phyloP scores from a whole-genome alignment of 2,329 filamentous ascomycete genomes.

The Xylaria sp. region DNA sequence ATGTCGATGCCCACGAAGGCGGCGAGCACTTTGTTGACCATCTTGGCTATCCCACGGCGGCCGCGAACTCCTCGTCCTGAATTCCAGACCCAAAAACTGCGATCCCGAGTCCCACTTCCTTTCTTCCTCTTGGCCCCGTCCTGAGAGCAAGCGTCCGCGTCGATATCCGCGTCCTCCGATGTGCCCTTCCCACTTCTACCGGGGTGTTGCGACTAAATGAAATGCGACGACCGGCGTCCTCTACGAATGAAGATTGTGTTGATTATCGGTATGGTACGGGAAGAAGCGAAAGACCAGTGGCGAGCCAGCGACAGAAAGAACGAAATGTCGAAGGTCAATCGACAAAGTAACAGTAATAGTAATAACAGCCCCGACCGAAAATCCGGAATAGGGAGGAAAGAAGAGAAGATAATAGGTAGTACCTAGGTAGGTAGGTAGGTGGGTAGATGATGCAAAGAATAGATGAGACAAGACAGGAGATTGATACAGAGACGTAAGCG shows the following conservation, averaged over 20 bases:
- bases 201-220: constrained; percentile 19
- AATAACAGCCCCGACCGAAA: constrained; percentile 39
- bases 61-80: constrained; percentile 25
- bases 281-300: constrained; percentile 32
- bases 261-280: constrained; percentile 17
- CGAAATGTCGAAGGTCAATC: constrained; percentile 43
- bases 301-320: constrained; percentile 42
- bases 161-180: not conserved
- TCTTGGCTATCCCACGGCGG: constrained; percentile 47
- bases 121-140: not conserved
- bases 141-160: not conserved
- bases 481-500: constrained; percentile 47
- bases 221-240: constrained; percentile 56
- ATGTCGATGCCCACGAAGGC: constrained; percentile 61
- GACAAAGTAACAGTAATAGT: constrained; percentile 43
- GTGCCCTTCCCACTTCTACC: constrained; percentile 13
- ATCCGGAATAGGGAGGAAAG: constrained; percentile 36
- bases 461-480: constrained; percentile 42
- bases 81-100: not conserved
- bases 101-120: constrained; percentile 20
- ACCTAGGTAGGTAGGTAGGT: too few relatives aligned
- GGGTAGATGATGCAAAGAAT: constrained; percentile 37
- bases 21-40: constrained; percentile 67
- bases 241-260: constrained; percentile 32
- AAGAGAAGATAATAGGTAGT: constrained; percentile 34